phyloP scores from a whole-genome alignment of 495 filamentous ascomycete species.

The Penicillium flavigenum region DNA sequence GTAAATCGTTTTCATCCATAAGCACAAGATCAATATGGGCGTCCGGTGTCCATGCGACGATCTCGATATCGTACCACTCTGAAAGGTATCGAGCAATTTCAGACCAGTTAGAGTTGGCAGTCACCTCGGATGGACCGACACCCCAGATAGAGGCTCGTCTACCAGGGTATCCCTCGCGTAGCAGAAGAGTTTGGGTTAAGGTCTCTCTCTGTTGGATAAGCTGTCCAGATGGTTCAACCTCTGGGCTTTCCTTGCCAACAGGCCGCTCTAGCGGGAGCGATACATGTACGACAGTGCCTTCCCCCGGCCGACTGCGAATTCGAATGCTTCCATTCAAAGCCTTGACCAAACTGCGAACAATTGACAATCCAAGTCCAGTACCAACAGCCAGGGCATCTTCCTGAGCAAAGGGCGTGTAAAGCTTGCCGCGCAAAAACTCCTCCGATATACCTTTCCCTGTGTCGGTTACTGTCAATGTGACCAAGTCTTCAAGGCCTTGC shows the following conservation, averaged over 20 bases:
- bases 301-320: constrained; percentile 48
- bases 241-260: constrained; percentile 31
- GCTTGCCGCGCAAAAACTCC: constrained; percentile 65
- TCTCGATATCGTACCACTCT: constrained; percentile 47
- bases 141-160: constrained; percentile 33
- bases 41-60: constrained; percentile 37
- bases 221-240: constrained; percentile 17
- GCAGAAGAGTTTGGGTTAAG: constrained; percentile 25
- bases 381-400: constrained; percentile 63
- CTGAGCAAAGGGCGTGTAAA: constrained; percentile 75
- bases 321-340: constrained; percentile 54
- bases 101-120: constrained; percentile 20
- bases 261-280: constrained; percentile 44
- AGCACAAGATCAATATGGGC: constrained; percentile 41
- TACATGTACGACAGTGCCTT: constrained; percentile 53
- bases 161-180: constrained; percentile 31
- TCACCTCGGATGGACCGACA: constrained; percentile 19
- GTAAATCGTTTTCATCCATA: constrained; percentile 39
- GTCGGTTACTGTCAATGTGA: constrained; percentile 59
- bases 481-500: constrained; percentile 37
- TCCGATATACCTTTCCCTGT: constrained; percentile 73
- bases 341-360: constrained; percentile 55
- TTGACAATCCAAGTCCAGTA: constrained; percentile 53
- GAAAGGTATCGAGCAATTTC: constrained; percentile 36
- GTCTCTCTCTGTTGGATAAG: constrained; percentile 25